Conservation (phyloP, 768 basidiomycete species). For the Naganishia antarctica region DNA sequence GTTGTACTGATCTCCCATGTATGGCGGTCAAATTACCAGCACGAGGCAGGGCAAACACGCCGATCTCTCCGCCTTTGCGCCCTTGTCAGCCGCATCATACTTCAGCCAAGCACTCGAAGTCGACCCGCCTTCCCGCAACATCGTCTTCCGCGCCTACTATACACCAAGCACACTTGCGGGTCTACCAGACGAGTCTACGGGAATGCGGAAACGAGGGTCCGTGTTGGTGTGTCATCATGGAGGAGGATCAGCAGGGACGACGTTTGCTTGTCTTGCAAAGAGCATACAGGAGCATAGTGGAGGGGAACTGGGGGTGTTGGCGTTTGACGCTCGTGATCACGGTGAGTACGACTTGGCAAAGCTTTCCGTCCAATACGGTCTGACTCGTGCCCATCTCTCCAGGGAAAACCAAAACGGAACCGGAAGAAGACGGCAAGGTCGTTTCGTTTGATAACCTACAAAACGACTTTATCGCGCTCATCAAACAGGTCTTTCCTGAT, state of each 20-base stretch:
- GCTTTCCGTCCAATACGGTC: too few relatives aligned
- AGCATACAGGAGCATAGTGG: constrained; percentile 60
- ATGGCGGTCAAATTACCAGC: constrained; percentile 8
- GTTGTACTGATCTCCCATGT: background rate
- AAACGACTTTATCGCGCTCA: constrained; percentile 65
- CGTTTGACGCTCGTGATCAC: constrained; percentile 79
- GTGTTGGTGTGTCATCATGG: constrained; percentile 93
- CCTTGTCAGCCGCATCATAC: constrained; percentile 70
- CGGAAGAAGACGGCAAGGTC: constrained; percentile 51
- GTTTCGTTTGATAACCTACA: constrained; percentile 69
- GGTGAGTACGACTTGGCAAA: constrained; percentile 57
- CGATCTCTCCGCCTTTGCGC: constrained; percentile 60
- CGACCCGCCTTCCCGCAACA: constrained; percentile 58
- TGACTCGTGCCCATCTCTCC: too few relatives aligned
- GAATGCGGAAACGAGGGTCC: constrained; percentile 50
- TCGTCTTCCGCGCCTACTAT: constrained; percentile 77
- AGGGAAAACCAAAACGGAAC: constrained; percentile 64
- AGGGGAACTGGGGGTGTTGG: constrained; percentile 73
- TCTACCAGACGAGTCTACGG: background rate
- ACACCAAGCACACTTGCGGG: constrained; percentile 59
- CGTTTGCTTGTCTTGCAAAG: constrained; percentile 85
- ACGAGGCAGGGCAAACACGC: constrained; percentile 60
- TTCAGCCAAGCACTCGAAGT: constrained; percentile 79
- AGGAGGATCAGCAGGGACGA: constrained; percentile 85
- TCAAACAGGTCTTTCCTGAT: constrained; percentile 67